These are phyloP conservation scores for Cymbidium sinense DNA, from an alignment of 106 monocot genomes.

Conservation along the genomic window DNA sequence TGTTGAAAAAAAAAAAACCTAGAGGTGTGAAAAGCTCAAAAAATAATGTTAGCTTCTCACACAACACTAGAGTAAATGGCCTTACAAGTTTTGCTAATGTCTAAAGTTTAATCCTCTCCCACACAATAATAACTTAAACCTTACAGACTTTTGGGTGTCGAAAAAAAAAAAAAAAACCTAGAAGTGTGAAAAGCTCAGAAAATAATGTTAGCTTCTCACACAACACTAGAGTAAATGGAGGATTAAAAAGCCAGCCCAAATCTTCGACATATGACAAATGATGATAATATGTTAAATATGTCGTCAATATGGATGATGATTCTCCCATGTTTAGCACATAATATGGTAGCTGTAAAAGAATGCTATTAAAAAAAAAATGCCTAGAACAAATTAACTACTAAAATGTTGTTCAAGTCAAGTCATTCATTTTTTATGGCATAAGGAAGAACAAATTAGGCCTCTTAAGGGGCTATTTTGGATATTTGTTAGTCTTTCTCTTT, in stretches of 20 bases:
- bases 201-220: not conserved
- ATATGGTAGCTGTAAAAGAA: not conserved
- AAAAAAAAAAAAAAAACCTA: too few relatives aligned
- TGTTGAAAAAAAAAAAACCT: too few relatives aligned
- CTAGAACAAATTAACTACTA: not conserved
- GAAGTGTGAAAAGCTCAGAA: not conserved
- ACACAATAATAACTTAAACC: too few relatives aligned
- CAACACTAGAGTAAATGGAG: not conserved
- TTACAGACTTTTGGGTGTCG: too few relatives aligned
- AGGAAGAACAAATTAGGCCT: not conserved
- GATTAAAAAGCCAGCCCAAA: not conserved
- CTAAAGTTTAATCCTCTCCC: too few relatives aligned
- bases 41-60: too few relatives aligned
- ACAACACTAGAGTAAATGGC: too few relatives aligned
- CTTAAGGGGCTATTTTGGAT: too few relatives aligned
- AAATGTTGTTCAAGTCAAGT: not conserved
- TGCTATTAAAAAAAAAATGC: not conserved
- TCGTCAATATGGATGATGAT: not conserved
- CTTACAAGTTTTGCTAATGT: too few relatives aligned
- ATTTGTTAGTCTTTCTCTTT: too few relatives aligned
- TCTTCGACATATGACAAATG: not conserved
- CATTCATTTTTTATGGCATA: not conserved
- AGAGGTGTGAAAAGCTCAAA: too few relatives aligned
- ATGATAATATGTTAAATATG: not conserved
- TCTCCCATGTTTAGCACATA: not conserved